phyloP scores from a whole-genome alignment of 1,284 basidiomycete species.

The Sanghuangporus sanghuang region DNA sequence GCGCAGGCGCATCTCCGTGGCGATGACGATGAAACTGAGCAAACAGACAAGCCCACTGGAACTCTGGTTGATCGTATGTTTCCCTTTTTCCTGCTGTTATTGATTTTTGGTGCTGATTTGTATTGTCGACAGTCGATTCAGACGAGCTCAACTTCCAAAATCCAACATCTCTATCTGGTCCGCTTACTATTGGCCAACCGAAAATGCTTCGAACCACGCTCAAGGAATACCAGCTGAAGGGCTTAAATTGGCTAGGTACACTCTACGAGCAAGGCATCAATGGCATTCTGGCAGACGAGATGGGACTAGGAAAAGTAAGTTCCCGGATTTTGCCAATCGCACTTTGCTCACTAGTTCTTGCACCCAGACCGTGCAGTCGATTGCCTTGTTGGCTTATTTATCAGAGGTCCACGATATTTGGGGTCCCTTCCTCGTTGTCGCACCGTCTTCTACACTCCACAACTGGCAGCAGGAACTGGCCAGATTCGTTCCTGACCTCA shows the following conservation, averaged over 20 bases:
- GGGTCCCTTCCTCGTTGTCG: constrained; percentile 99
- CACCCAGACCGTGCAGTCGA: constrained; percentile 92
- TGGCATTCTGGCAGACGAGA: constrained; percentile 97
- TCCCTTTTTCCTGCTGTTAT: constrained; percentile 6
- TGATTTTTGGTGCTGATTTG: constrained; percentile 7
- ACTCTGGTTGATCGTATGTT: constrained; percentile 66
- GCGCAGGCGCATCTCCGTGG: constrained; percentile 55
- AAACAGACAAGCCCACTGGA: constrained; percentile 24
- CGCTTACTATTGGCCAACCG: constrained; percentile 86
- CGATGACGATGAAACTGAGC: constrained; percentile 35
- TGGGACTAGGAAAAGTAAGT: constrained; percentile 90
- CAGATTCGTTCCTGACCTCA: constrained; percentile 90
- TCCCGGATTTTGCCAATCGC: background rate
- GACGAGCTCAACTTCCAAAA: constrained; percentile 99
- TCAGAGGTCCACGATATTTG: constrained; percentile 98
- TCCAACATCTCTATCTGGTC: constrained; percentile 88
- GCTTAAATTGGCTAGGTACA: constrained; percentile 97
- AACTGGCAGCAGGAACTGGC: constrained; percentile 99
- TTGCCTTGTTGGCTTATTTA: constrained; percentile 93
- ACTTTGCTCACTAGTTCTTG: constrained; percentile 10
- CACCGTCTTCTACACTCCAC: constrained; percentile 95
- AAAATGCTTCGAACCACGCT: constrained; percentile 95
- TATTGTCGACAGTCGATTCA: constrained; percentile 64
- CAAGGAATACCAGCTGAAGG: constrained; percentile 99
- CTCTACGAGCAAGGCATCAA: constrained; percentile 99